A percentile compares a stretch with the other conserved stretches of the same genome.
Evolutionary conservation across 805 yeast species (phyloP).

Genomic region (Candida glaebosa): DNA sequence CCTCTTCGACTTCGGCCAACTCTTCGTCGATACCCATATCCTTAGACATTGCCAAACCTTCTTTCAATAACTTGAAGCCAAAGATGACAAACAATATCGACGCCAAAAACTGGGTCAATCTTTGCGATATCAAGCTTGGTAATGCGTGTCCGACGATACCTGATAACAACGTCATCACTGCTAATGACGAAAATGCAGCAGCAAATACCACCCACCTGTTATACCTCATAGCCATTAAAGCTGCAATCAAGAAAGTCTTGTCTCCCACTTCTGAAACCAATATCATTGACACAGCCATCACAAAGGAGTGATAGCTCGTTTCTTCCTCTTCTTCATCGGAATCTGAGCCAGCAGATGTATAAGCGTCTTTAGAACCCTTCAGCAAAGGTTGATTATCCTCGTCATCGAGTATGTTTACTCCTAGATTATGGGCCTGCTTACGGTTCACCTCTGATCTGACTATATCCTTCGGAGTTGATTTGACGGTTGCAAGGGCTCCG

Average conservation of each 20-base stretch:
- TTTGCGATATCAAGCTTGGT: slow-evolving; percentile 77
- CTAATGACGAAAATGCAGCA: slow-evolving; percentile 81
- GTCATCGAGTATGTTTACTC: slow-evolving; percentile 18
- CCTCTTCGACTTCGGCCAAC: slow-evolving; percentile 95
- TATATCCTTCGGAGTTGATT: neutral
- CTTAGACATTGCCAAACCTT: slow-evolving; percentile 79
- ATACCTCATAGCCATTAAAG: slow-evolving; percentile 96
- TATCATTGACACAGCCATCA: slow-evolving; percentile 88
- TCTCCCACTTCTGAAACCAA: slow-evolving; percentile 96
- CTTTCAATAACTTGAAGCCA: slow-evolving; percentile 71
- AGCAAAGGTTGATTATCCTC: slow-evolving; percentile 30
- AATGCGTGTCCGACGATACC: slow-evolving; percentile 90
- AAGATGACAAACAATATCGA: slow-evolving; percentile 77
- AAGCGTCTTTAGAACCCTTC: slow-evolving; percentile 12
- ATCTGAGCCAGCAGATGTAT: neutral
- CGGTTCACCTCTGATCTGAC: slow-evolving; percentile 7
- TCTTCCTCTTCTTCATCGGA: slow-evolving; percentile 11
- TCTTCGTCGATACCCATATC: slow-evolving; percentile 91
- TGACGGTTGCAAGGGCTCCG: slow-evolving; percentile 6
- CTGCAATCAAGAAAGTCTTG: slow-evolving; percentile 94
- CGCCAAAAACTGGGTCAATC: slow-evolving; percentile 78
- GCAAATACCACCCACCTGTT: slow-evolving; percentile 80
- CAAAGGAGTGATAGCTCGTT: slow-evolving; percentile 48
- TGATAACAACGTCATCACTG: slow-evolving; percentile 85
- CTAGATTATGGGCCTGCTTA: slow-evolving; percentile 14